Evolutionary conservation across 2,329 filamentous ascomycete species (phyloP), one percentile per base, ranked within the genome.

Genomic region (Lecanicillium sp.): DNA sequence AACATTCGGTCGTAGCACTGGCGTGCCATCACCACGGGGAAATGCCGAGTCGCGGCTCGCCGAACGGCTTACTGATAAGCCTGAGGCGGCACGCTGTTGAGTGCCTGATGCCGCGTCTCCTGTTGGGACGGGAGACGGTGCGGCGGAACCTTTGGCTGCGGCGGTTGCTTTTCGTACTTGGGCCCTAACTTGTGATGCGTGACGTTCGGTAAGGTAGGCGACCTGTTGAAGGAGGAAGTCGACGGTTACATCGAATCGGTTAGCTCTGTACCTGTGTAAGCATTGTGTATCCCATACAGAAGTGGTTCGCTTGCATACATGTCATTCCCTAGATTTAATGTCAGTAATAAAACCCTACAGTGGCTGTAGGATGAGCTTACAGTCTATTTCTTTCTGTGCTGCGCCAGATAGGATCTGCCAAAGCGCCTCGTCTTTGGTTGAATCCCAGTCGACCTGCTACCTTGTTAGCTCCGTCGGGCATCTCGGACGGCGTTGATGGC

Each of bases 211-310:
- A 5, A 96, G 75, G 75, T 88, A 95, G 59, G 87, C 88, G 46
- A 88, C 88, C 62, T 98, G 88, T 56, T 95, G 86, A 13, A 95
- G 75, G 22, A 98, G 73, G 54, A 96, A 96, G 29, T 87, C 75
- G 42, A 94, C 78, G 18, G 85, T 83, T 15, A 95, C 90, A 45
- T 89, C 75, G 60, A 95, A 95, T 33, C 77, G 71, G 37, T 75
- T 69, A 33, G 85, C 86, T 54, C 83, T 83, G 49, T 15, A 34
- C 7, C 6, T 6, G 22, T 25, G 22, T 25, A 25, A 25, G 22
- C 11, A 25, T 7, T 25, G 22, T 6, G 22, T 11, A 25, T 11
- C 7, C 7, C 22, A 11, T 25, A 11, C 22, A 11, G 22, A 25
- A 11, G 7, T 25, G 6, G 7, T 7, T 25, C 6, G 22, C n/a